Percentiles rank a stretch among this genome's conserved stretches.
These are phyloP conservation scores for Nemania sp. DNA, from an alignment of 2,329 filamentous ascomycete genomes.

Conservation along the genomic window DNA sequence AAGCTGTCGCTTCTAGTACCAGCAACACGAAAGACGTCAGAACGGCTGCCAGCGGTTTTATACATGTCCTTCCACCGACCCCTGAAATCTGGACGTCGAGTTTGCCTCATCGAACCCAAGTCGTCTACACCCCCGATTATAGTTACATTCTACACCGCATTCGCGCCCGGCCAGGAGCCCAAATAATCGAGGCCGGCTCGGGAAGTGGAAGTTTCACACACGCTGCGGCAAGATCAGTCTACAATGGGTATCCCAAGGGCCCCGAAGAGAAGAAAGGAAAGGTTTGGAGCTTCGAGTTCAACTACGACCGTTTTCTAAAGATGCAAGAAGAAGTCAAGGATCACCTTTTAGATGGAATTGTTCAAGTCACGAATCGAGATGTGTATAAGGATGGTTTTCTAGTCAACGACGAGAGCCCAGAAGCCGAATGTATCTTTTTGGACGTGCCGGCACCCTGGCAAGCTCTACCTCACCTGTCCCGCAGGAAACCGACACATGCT, in stretches of 20 bases:
- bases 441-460: slow-evolving; percentile 86
- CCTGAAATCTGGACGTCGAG: slow-evolving; percentile 86
- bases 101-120: slow-evolving; percentile 84
- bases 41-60: slow-evolving; percentile 75
- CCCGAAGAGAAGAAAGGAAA: slow-evolving; percentile 66
- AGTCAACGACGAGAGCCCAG: slow-evolving; percentile 68
- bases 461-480: slow-evolving; percentile 79
- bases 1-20: slow-evolving; percentile 38
- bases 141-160: slow-evolving; percentile 85
- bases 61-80: slow-evolving; percentile 82
- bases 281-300: slow-evolving; percentile 87
- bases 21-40: slow-evolving; percentile 55
- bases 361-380: slow-evolving; percentile 81
- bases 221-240: slow-evolving; percentile 80
- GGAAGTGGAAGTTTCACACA: slow-evolving; percentile 89
- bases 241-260: slow-evolving; percentile 73
- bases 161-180: slow-evolving; percentile 77
- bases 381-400: slow-evolving; percentile 82
- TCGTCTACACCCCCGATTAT: slow-evolving; percentile 89
- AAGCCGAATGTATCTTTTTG: slow-evolving; percentile 79
- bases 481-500: slow-evolving; percentile 57
- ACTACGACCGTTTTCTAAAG: slow-evolving; percentile 77
- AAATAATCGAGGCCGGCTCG: slow-evolving; percentile 82
- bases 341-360: slow-evolving; percentile 74
- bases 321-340: slow-evolving; percentile 76